A percentile compares a stretch with the other conserved stretches of the same genome.
These are phyloP conservation scores for Cymbopogon flexuosus DNA, from an alignment of 202 grass and related monocot species.

Conservation along the genomic window DNA sequence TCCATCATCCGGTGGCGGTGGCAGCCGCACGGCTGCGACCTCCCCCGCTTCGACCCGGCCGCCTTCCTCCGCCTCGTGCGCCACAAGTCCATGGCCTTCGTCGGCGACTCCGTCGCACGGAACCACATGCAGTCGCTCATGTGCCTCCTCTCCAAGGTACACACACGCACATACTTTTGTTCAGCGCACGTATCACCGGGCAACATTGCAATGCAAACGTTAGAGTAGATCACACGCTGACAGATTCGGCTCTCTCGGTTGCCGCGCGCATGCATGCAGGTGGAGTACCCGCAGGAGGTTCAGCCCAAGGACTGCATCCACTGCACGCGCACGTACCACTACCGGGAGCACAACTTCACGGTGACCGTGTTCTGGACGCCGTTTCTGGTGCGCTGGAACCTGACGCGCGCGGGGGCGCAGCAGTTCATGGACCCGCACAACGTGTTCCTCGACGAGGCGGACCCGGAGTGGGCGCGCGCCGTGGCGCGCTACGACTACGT, in stretches of 20 bases:
- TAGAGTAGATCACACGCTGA: no score
- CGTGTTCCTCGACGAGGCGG: no score
- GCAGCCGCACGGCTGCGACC: conserved; percentile 59
- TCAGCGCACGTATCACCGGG: no score
- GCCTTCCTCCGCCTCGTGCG: conserved; percentile 54
- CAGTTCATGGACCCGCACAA: no score
- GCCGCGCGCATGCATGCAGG: neutral
- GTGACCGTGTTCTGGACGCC: no score
- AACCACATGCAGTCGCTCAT: conserved; percentile 81
- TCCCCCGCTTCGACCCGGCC: conserved; percentile 60
- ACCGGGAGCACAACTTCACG: neutral
- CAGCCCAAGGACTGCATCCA: conserved; percentile 38
- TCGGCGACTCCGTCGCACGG: conserved; percentile 66
- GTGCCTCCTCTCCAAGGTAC: conserved; percentile 45
- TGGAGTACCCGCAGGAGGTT: conserved; percentile 36
- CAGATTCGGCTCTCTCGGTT: no score
- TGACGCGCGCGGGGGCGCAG: no score
- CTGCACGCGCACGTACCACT: conserved; percentile 45
- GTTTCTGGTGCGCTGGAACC: no score
- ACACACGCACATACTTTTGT: no score
- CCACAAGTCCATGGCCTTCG: conserved; percentile 65
- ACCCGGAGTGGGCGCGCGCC: no score
- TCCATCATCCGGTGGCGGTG: conserved; percentile 69
- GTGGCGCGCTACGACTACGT: no score
- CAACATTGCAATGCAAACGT: no score